phyloP scores from a whole-genome alignment of 1,284 basidiomycete species.

The Apiotrichum montevideense region DNA sequence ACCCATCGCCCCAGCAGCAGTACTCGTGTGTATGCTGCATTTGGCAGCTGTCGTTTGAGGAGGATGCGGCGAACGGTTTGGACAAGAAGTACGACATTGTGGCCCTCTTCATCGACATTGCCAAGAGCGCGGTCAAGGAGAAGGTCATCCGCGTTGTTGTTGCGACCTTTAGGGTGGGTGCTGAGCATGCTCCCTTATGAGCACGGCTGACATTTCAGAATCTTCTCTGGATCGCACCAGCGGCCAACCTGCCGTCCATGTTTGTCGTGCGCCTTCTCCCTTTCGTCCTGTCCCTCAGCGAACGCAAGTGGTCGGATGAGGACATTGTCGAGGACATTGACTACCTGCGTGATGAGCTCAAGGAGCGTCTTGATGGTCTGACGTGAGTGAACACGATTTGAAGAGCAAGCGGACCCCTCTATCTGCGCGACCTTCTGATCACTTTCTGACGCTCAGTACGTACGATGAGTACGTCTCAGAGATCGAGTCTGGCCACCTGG shows the following conservation, averaged over 20 bases:
- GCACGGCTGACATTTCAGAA: conserved; percentile 55
- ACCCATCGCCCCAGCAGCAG: conserved; percentile 74
- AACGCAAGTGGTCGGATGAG: conserved; percentile 89
- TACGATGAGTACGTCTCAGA: conserved; percentile 95
- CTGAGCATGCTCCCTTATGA: not conserved
- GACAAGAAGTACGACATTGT: conserved; percentile 88
- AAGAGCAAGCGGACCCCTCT: too few relatives aligned
- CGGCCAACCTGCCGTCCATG: conserved; percentile 84
- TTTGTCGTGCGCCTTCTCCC: conserved; percentile 80
- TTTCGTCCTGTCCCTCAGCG: conserved; percentile 73
- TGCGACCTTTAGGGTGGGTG: conserved; percentile 73
- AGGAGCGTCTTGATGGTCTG: conserved; percentile 73
- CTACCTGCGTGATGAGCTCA: conserved; percentile 75
- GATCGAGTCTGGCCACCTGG: conserved; percentile 78
- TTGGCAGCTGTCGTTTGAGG: conserved; percentile 90
- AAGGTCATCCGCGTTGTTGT: conserved; percentile 95
- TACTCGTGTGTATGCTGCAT: conserved; percentile 89
- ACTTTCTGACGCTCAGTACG: conserved; percentile 51
- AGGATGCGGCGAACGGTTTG: conserved; percentile 73
- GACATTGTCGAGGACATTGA: conserved; percentile 88
- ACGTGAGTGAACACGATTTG: not conserved
- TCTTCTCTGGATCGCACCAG: conserved; percentile 56
- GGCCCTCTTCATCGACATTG: conserved; percentile 76
- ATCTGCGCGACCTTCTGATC: not conserved
- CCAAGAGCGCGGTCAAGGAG: conserved; percentile 88